Percentiles rank a stretch among this genome's conserved stretches.
These are phyloP conservation scores for Artemisia princeps DNA, from an alignment of 140 eudicot genomes.

Conservation along the genomic window DNA sequence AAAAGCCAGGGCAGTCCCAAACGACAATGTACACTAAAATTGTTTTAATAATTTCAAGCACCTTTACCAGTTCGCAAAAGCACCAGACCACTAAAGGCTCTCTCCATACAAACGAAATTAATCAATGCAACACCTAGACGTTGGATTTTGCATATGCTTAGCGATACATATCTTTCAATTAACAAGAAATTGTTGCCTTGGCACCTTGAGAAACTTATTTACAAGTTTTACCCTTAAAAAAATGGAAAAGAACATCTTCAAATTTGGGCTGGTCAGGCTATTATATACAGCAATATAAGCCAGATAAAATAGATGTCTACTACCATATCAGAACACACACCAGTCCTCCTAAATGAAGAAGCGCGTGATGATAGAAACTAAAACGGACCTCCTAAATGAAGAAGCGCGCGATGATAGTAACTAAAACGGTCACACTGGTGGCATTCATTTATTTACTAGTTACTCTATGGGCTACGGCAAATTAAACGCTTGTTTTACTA, in stretches of 20 bases:
- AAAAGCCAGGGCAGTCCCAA: background rate
- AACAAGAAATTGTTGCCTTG: background rate
- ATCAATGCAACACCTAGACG: background rate
- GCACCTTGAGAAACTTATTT: background rate
- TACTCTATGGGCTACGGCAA: too few relatives aligned
- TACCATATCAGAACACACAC: slow-evolving; percentile 7
- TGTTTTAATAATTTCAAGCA: too few relatives aligned
- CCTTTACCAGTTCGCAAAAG: too few relatives aligned
- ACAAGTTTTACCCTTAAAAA: too few relatives aligned
- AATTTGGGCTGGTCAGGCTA: background rate
- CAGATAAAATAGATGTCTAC: slow-evolving; percentile 3
- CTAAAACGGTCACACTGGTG: background rate
- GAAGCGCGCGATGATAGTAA: background rate
- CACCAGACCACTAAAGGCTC: background rate
- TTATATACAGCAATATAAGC: background rate
- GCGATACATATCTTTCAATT: background rate
- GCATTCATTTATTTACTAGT: slow-evolving; percentile 2
- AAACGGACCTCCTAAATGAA: background rate
- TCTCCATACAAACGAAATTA: slow-evolving; percentile 6
- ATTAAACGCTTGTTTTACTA: background rate
- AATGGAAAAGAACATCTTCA: too few relatives aligned
- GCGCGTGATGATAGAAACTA: background rate
- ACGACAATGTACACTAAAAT: background rate
- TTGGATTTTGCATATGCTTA: background rate
- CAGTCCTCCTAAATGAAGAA: background rate